Base-by-base conservation (phyloP, 176 grass and related monocot species). In the Hordeum marinum region DNA sequence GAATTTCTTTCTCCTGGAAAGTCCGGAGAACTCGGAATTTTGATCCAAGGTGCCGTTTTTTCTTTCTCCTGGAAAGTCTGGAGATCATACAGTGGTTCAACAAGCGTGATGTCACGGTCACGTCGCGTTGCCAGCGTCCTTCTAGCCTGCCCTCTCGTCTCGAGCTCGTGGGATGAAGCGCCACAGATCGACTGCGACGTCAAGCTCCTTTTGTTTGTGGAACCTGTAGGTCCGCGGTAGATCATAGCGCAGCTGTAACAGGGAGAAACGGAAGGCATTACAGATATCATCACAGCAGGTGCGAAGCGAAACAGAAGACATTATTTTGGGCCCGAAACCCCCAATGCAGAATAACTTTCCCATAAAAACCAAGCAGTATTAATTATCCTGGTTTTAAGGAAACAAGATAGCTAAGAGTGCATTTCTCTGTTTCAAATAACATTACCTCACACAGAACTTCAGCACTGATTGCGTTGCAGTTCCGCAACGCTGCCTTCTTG, bases 381-480 rank as follows among this genome's bases (percentile, higher is more conserved):
- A n/a, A n/a, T 43, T 58, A 41, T 11, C 45, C 45, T 11, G 15
- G 27, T 52, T 31, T 75, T 11, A 9, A 20, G 25, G 15, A 75
- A 52, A 9, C 8, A 31, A 74, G 41, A 50, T 27, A 9, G 40
- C 68, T 13, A 7, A 24, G 0, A 70, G 39, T 10, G 12, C 3
- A n/a, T n/a, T n/a, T 21, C 6, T 27, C 24, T 31, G 25, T 50
- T 74, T 31, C 42, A 31, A 18, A 32, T 32, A 11, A 52, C 42
- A 32, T 77, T 94, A 94, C 93, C 96, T 98, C 89, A 39, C 91
- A 99, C 40, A 99, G 57, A 76, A 94, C 90, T 65, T 99, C 93
- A 3, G 91, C 90, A 41, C 75, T 84, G 68, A 64, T 63, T 24
- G 91, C 88, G 48, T 89, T 82, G 59, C 35, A 91, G 58, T 84